Conservation (phyloP, 1,139 yeast species). For the Wickerhamiella pararugosa region DNA sequence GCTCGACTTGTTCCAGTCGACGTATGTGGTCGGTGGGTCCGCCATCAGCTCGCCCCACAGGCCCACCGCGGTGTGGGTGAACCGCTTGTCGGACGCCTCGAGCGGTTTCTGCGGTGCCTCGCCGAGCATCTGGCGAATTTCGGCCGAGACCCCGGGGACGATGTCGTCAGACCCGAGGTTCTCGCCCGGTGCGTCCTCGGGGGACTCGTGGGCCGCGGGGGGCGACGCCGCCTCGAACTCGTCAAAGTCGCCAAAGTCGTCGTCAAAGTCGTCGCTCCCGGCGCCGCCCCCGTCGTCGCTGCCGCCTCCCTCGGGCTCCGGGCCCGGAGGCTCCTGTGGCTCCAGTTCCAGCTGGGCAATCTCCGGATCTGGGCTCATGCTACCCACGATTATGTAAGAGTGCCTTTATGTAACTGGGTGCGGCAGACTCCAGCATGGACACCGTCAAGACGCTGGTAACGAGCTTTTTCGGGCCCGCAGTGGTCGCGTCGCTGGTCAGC, state of each 20-base stretch:
- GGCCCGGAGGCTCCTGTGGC: too few species aligned
- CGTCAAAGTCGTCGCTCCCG: slow-evolving; percentile 20
- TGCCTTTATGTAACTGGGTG: too few species aligned
- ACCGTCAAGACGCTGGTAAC: too few species aligned
- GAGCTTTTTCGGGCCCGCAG: too few species aligned
- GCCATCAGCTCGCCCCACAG: slow-evolving; percentile 25
- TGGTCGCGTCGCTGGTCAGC: too few species aligned
- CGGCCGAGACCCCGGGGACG: not conserved
- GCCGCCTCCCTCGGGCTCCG: too few species aligned
- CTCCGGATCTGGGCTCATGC: too few species aligned
- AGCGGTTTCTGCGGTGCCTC: slow-evolving; percentile 2
- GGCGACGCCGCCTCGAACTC: slow-evolving; percentile 9
- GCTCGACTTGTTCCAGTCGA: slow-evolving; percentile 45
- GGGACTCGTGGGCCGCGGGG: not conserved
- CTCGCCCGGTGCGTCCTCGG: not conserved
- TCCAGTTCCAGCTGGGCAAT: too few species aligned
- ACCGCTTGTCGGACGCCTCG: slow-evolving; percentile 1
- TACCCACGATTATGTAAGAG: too few species aligned
- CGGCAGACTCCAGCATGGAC: too few species aligned
- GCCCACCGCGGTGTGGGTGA: slow-evolving; percentile 7
- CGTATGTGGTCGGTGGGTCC: slow-evolving; percentile 13
- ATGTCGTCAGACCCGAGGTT: slow-evolving; percentile 7
- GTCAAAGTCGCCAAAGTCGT: slow-evolving; percentile 18
- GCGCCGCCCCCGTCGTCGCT: slow-evolving; percentile 10
- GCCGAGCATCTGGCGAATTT: not conserved